Conservation (phyloP, 2,329 filamentous ascomycete species). For the Fusarium ambrosium region DNA sequence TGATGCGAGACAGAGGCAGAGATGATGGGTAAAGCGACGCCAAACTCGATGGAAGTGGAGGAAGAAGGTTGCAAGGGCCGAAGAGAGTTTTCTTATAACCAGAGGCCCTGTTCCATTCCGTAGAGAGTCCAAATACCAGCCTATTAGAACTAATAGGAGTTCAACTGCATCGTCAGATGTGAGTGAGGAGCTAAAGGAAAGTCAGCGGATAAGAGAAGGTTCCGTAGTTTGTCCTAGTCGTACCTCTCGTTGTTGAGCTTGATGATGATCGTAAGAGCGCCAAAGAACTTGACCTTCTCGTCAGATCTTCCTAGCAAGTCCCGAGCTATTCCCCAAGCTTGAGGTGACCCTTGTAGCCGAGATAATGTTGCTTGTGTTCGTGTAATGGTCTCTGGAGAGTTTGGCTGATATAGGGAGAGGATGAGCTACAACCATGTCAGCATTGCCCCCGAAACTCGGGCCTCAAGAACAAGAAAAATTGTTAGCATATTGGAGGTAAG, state of each 20-base stretch:
- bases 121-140: constrained; percentile 72
- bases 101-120: constrained; percentile 67
- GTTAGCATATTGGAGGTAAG: background rate
- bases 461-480: background rate
- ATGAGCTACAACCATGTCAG: constrained; percentile 57
- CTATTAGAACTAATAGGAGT: constrained; percentile 71
- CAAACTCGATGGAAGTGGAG: constrained; percentile 77
- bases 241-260: constrained; percentile 95
- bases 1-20: constrained; percentile 67
- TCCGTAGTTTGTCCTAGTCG: constrained; percentile 29
- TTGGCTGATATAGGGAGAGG: constrained; percentile 67
- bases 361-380: constrained; percentile 80
- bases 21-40: constrained; percentile 73
- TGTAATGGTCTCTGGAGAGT: constrained; percentile 61
- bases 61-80: constrained; percentile 82
- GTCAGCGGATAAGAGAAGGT: background rate
- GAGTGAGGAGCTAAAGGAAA: constrained; percentile 59
- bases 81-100: constrained; percentile 80
- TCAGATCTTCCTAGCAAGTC: constrained; percentile 77
- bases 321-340: constrained; percentile 90
- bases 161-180: constrained; percentile 69
- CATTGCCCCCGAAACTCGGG: background rate
- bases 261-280: constrained; percentile 90
- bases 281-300: constrained; percentile 89
- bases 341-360: constrained; percentile 79